These are phyloP conservation scores for Asclepias syriaca DNA, from an alignment of 257 asterid genomes.

Conservation along the genomic window DNA sequence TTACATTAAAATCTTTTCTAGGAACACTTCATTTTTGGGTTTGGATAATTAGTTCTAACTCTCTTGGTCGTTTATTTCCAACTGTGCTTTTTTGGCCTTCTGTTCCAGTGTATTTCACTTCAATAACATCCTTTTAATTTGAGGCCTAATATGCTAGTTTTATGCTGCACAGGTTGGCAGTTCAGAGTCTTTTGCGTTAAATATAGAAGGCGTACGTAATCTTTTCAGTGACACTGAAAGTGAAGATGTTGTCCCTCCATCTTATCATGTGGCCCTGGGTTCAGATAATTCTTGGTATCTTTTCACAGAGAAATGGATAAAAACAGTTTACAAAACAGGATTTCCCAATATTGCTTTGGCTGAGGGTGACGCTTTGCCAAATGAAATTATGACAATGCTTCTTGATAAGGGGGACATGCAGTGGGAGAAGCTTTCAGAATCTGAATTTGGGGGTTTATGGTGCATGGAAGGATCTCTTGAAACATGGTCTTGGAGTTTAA, in stretches of 20 bases:
- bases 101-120: not conserved
- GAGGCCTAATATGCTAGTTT: not conserved
- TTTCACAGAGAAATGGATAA: conserved; percentile 95
- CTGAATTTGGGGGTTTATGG: conserved; percentile 88
- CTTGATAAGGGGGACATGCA: conserved; percentile 76
- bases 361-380: conserved; percentile 73
- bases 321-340: conserved; percentile 68
- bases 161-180: conserved; percentile 51
- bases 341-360: conserved; percentile 82
- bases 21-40: not conserved
- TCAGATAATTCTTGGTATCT: conserved; percentile 99
- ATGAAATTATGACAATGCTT: conserved; percentile 60
- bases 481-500: conserved; percentile 99
- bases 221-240: conserved; percentile 26
- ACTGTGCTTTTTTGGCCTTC: not conserved
- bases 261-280: conserved; percentile 89
- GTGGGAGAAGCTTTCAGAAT: conserved; percentile 87
- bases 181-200: conserved; percentile 56
- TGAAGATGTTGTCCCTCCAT: conserved; percentile 42
- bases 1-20: not conserved
- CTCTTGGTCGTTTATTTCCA: conserved; percentile 1
- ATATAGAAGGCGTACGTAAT: conserved; percentile 25
- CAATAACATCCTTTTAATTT: not conserved
- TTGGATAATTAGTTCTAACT: not conserved
- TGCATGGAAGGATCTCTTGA: conserved; percentile 94